Base-by-base conservation (phyloP, 2,329 filamentous ascomycete genomes). In the Cytospora piceae region DNA sequence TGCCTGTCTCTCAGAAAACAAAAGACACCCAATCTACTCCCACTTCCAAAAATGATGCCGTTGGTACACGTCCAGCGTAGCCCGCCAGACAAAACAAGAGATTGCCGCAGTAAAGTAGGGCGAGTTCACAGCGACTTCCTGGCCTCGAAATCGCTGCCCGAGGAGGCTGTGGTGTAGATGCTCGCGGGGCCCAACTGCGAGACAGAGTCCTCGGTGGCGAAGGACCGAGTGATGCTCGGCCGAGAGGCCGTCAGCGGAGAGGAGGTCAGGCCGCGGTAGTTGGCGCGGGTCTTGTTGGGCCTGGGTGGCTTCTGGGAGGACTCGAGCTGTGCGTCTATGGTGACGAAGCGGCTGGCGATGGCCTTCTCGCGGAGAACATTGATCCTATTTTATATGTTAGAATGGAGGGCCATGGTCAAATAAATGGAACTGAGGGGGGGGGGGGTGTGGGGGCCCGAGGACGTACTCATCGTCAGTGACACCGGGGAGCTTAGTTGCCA, bases 381-480 rank as follows among this genome's bases (percentile, higher is more conserved):
- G 69, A 85, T 77, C 68, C 83, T 85, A 61, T 56, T 31, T 54
- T 34, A 34, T 27, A 55, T 20, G 24, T 39, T 61, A 58, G 24
- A 27, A 61, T 27, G 11, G 24, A 53, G 37, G n/a, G n/a, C n/a
- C n/a, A n/a, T n/a, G n/a, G n/a, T n/a, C n/a, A n/a, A n/a, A n/a
- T n/a, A n/a, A n/a, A n/a, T n/a, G 4, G 32, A 24, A 58, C 20
- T 27, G 14, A 20, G 24, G 11, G 52, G 29, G n/a, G n/a, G n/a
- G n/a, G n/a, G n/a, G n/a, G n/a, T n/a, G n/a, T n/a, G n/a, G n/a
- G n/a, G n/a, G n/a, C n/a, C n/a, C n/a, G n/a, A 27, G 51, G 37
- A 78, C 85, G 75, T 80, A 87, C 85, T 89, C 85, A 70, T 87
- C 83, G 69, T 85, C 80, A 55, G 82, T 83, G 52, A 87, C 77